Percentiles rank a stretch among this genome's conserved stretches.
phyloP scores from a whole-genome alignment of 768 basidiomycete genomes.

The Fomitopsis pulvina region DNA sequence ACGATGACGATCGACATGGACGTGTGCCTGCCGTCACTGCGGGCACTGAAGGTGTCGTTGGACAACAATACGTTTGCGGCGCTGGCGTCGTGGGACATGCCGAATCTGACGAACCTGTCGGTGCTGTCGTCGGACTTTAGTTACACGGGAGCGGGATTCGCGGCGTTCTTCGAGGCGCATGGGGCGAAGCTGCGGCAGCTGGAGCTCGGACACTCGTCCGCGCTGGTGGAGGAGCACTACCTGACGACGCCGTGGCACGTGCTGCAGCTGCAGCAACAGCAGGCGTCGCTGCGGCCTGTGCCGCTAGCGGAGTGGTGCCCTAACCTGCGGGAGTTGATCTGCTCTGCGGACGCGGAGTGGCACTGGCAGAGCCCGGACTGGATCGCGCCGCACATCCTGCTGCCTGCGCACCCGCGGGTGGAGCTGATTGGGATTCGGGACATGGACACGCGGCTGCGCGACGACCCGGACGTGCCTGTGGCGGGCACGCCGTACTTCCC shows the following conservation, averaged over 20 bases:
- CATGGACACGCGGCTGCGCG: slow-evolving; percentile 55
- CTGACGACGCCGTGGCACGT: slow-evolving; percentile 36
- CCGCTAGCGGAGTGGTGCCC: slow-evolving; percentile 67
- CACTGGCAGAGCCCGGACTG: slow-evolving; percentile 75
- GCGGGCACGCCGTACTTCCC: slow-evolving; percentile 54
- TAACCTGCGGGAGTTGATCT: slow-evolving; percentile 62
- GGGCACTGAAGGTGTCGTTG: slow-evolving; percentile 61
- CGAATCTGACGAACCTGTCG: slow-evolving; percentile 52
- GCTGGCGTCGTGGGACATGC: slow-evolving; percentile 63
- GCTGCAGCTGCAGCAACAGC: slow-evolving; percentile 13
- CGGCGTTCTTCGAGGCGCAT: slow-evolving; percentile 59
- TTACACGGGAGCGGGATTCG: slow-evolving; percentile 61
- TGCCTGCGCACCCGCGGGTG: slow-evolving; percentile 56
- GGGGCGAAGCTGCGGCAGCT: slow-evolving; percentile 56
- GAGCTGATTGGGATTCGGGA: slow-evolving; percentile 68
- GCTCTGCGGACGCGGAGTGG: slow-evolving; percentile 75
- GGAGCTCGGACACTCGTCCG: slow-evolving; percentile 67
- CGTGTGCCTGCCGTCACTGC: slow-evolving; percentile 54
- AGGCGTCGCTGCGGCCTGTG: slow-evolving; percentile 22
- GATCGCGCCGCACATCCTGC: slow-evolving; percentile 71
- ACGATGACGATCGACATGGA: slow-evolving; percentile 18
- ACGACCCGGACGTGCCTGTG: slow-evolving; percentile 25
- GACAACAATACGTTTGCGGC: slow-evolving; percentile 67
- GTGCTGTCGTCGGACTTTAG: slow-evolving; percentile 67
- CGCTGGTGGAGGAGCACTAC: slow-evolving; percentile 62